Evolutionary conservation across 257 asterid species (phyloP), one percentile per base, ranked within the genome.

Genomic region (Solanum tarijense): DNA sequence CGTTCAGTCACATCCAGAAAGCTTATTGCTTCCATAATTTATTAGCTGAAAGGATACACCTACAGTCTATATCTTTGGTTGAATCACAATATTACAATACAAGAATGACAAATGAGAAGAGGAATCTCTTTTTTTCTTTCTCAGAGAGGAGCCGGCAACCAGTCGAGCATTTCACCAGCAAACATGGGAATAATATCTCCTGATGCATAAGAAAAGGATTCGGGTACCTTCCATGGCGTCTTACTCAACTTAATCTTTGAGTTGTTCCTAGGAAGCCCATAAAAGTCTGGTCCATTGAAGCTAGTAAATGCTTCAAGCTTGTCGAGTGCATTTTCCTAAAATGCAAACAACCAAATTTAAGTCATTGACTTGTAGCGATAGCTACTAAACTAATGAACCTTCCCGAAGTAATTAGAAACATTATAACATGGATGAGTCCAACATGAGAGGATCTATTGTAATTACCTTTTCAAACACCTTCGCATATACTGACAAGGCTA

Each of bases 251-350:
- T 93, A 48, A 95, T 93, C 92, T 92, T 94, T 12, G 95, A 91
- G 6, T 90, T 90, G 92, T 95, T 96, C 87, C 99, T 89, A 7
- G 96, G 98, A 74, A 96, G 96, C 52, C 97, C 98, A 55, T 96
- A 96, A 86, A 95, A 96, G 82, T 96, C 98, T 5, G 99, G 98
- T 69, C 99, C 99, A 27, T 96, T 96, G 68, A 95, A 96, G 93
- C 99, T 96, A 12, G 98, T 92, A 90, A 96, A 96, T 6, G 98
- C 98, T 89, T 96, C 98, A 6, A 96, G 89, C 91, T 94, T 96
- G 91, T 96, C 99, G 46, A 96, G 92, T 10, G 99, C 98, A 21
- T 93, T 93, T 8, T 93, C 98, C 98, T 95, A 89, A n/a, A 85
- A 76, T 43, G 78, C 69, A 88, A 25, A 82, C 35, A 41, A 39